Base-by-base conservation (phyloP, 768 basidiomycete genomes). In the Mycena leptocephala region DNA sequence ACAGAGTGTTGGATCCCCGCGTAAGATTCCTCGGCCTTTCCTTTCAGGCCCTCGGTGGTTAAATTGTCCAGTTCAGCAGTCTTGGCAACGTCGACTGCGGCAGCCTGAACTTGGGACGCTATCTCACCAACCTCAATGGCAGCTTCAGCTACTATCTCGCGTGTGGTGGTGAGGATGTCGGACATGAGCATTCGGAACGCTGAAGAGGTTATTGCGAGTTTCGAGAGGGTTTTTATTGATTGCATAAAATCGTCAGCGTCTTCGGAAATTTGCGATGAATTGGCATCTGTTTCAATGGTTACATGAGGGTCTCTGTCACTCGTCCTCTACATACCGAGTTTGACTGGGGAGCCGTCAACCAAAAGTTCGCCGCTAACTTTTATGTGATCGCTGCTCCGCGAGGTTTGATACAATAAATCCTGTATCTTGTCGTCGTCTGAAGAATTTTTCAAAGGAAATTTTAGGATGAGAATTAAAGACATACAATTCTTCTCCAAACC, bases 401-500 rank as follows among this genome's bases (percentile, higher is more conserved):
- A 65, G 14, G 82, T 74, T 63, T 84, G 79, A 67, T 81, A 86
- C 28, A 86, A 75, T 11, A 87, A 35, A n/a, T 86, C 85, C 76
- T 88, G 87, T 3, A 88, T 39, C 74, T 79, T 83, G 75, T 87
- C 80, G 70, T 87, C 86, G 63, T 82, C 86, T 87, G 59, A 20
- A 58, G 28, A 30, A 41, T 24, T 22, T 16, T 28, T 66, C 64
- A 32, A n/a, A 48, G 32, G 32, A 18, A 14, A 61, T 16, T 22
- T 28, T n/a, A 22, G 35, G 32, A 59, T 1, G 18, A 41, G 16
- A 35, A 18, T 8, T 53, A 61, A 43, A 26, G 18, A 72, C 83
- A 32, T 67, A 86, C 87, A 82, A 66, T 87, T 88, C 74, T 87
- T 87, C 72, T 87, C 86, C 72, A 84, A 74, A 0, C 84, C 84